Conservation (phyloP, 2,329 filamentous ascomycete genomes). For the Beauveria rudraprayagi region DNA sequence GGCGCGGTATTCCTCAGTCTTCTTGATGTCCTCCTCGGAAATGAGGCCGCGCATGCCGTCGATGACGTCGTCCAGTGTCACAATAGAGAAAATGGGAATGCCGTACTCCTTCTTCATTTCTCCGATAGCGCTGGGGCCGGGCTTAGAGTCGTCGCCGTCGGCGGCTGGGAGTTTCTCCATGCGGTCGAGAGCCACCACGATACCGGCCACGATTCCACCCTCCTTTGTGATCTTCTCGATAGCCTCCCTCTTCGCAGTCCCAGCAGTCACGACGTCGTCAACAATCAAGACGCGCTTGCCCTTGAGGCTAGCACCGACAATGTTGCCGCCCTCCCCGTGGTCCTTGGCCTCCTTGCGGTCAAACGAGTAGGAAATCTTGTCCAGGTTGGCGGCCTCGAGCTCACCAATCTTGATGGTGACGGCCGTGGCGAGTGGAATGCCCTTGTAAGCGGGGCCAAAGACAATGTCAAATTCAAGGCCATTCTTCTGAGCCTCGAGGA, state of each 20-base stretch:
- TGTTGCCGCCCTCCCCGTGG: conserved; percentile 88
- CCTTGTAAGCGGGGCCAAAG: conserved; percentile 95
- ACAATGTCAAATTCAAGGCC: conserved; percentile 67
- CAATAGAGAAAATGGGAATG: conserved; percentile 74
- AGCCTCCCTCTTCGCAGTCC: conserved; percentile 87
- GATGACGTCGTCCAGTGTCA: conserved; percentile 79
- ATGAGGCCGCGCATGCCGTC: conserved; percentile 56
- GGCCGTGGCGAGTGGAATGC: conserved; percentile 79
- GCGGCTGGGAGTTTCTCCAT: conserved; percentile 68
- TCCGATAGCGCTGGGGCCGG: conserved; percentile 73
- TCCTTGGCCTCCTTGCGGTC: conserved; percentile 96
- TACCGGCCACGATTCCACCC: conserved; percentile 77
- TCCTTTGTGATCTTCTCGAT: conserved; percentile 81
- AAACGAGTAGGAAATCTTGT: conserved; percentile 72
- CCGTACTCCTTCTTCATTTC: conserved; percentile 76
- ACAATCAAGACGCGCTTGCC: conserved; percentile 84
- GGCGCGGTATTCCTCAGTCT: conserved; percentile 64
- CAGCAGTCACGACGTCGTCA: conserved; percentile 94
- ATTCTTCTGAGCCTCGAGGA: conserved; percentile 39
- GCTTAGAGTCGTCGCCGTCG: conserved; percentile 59
- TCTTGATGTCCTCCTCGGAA: conserved; percentile 53
- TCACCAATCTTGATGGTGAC: conserved; percentile 68
- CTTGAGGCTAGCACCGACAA: conserved; percentile 78
- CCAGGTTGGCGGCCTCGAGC: conserved; percentile 58
- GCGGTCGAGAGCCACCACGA: conserved; percentile 81